These are phyloP conservation scores for Coemansia aciculifera DNA, from an alignment of 192 early-diverging fungal genomes.

Conservation along the genomic window DNA sequence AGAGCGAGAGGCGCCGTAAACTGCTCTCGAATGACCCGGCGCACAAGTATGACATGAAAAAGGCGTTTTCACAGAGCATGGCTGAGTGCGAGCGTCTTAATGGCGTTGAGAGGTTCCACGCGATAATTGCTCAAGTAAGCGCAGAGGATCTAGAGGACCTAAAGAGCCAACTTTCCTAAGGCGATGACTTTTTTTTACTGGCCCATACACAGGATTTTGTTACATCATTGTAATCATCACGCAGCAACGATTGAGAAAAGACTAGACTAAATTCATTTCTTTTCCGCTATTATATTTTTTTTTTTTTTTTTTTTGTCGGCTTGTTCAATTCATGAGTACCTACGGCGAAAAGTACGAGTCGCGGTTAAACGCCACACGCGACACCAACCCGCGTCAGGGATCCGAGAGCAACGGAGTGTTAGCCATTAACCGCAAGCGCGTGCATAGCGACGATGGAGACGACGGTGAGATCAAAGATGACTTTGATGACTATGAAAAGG, in stretches of 20 bases:
- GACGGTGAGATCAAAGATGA: slow-evolving; percentile 38
- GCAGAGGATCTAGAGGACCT: slow-evolving; percentile 29
- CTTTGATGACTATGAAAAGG: slow-evolving; percentile 28
- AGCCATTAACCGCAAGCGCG: slow-evolving; percentile 28
- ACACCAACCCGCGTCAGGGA: slow-evolving; percentile 8
- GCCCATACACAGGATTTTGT: neutral
- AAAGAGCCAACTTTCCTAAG: slow-evolving; percentile 23
- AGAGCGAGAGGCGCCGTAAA: slow-evolving; percentile 27
- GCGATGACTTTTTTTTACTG: neutral
- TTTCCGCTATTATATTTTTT: neutral
- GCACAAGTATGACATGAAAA: slow-evolving; percentile 33
- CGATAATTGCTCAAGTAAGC: slow-evolving; percentile 30
- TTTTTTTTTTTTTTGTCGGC: neutral
- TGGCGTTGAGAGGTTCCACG: slow-evolving; percentile 29
- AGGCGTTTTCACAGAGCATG: slow-evolving; percentile 28
- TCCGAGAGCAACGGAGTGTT: neutral
- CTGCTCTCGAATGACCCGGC: slow-evolving; percentile 35
- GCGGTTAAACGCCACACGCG: slow-evolving; percentile 40
- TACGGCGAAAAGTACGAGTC: slow-evolving; percentile 57
- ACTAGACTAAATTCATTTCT: neutral
- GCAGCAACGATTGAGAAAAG: neutral
- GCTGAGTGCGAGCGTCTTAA: slow-evolving; percentile 42
- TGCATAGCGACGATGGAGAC: slow-evolving; percentile 33
- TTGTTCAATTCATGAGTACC: slow-evolving; percentile 25
- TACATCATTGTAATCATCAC: neutral